Evolutionary conservation across 1,139 yeast genomes (phyloP).

Genomic region (Yamadazyma aaseri): DNA sequence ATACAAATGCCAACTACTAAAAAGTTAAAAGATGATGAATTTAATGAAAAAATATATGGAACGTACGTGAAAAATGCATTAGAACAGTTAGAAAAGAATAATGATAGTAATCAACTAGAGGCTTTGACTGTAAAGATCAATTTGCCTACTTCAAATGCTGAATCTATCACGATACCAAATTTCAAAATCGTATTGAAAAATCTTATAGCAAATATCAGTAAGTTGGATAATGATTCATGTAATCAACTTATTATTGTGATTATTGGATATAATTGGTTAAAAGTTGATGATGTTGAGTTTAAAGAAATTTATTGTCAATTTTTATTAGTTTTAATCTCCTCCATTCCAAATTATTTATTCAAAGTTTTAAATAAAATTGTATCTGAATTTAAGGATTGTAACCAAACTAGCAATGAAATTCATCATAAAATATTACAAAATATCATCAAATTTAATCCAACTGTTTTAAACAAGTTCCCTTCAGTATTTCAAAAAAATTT

Average conservation of each 20-base stretch:
- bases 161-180: slow-evolving; percentile 35
- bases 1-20: slow-evolving; percentile 5
- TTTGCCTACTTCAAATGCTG: slow-evolving; percentile 30
- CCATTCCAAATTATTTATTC: slow-evolving; percentile 85
- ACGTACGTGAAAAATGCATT: slow-evolving; percentile 68
- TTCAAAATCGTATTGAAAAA: slow-evolving; percentile 35
- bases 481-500: slow-evolving; percentile 56
- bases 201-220: slow-evolving; percentile 36
- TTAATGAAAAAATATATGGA: slow-evolving; percentile 54
- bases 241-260: slow-evolving; percentile 34
- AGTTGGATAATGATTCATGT: slow-evolving; percentile 37
- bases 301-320: slow-evolving; percentile 62
- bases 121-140: slow-evolving; percentile 37
- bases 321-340: slow-evolving; percentile 74
- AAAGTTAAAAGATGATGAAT: slow-evolving; percentile 13
- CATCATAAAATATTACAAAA: slow-evolving; percentile 71
- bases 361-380: slow-evolving; percentile 73
- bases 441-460: slow-evolving; percentile 74
- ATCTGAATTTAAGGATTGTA: slow-evolving; percentile 47
- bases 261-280: slow-evolving; percentile 58
- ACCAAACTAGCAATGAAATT: slow-evolving; percentile 15
- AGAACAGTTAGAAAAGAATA: slow-evolving; percentile 61
- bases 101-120: slow-evolving; percentile 37
- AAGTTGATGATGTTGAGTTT: slow-evolving; percentile 27
- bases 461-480: slow-evolving; percentile 68